These are phyloP conservation scores for Exserohilum rostratum DNA, from an alignment of 2,329 filamentous ascomycete genomes.

Conservation along the genomic window DNA sequence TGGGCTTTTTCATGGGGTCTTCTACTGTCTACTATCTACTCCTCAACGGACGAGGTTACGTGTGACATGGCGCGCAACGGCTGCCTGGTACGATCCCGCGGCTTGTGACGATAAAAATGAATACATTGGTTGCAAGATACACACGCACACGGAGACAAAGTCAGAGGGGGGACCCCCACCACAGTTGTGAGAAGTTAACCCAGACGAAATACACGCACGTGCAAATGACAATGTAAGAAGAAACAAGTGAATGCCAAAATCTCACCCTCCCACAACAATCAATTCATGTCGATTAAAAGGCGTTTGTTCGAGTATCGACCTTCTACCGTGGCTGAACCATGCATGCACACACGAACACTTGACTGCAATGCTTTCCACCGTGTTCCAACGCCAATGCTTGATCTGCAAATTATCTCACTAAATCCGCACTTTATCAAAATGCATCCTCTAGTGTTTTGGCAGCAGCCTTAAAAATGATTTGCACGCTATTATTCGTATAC, in stretches of 20 bases:
- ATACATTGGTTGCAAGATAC: conserved; percentile 49
- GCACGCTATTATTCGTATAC: conserved; percentile 10
- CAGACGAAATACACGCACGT: background rate
- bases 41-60: conserved; percentile 32
- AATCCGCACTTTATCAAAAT: background rate
- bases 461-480: background rate
- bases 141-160: conserved; percentile 2
- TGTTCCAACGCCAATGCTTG: conserved; percentile 21
- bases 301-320: too few species aligned
- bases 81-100: conserved; percentile 35
- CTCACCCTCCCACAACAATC: conserved; percentile 1
- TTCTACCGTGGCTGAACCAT: conserved; percentile 1
- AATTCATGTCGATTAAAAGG: too few species aligned
- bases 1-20: conserved; percentile 47
- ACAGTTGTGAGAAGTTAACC: background rate
- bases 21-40: conserved; percentile 24
- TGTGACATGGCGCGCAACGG: conserved; percentile 37
- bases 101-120: conserved; percentile 51
- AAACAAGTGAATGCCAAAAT: conserved; percentile 10
- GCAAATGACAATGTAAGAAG: background rate
- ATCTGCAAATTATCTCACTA: conserved; percentile 7
- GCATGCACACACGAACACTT: background rate
- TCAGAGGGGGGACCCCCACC: background rate
- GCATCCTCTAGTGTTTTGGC: background rate
- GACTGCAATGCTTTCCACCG: background rate